Base-by-base conservation (phyloP, 129 eudicot species). In the Flaveria bidentis region DNA sequence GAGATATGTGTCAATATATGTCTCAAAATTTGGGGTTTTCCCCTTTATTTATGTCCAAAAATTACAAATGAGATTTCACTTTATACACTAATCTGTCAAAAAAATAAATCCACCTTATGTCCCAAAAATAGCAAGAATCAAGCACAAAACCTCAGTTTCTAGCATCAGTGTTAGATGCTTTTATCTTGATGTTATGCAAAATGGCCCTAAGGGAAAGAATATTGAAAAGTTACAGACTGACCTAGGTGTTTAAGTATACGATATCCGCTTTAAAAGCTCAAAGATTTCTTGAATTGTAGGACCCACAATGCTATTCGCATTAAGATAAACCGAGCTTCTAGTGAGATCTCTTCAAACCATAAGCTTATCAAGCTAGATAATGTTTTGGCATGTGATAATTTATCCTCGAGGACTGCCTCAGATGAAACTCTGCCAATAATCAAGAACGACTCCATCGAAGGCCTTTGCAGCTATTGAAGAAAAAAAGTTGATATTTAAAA, bases 401-500 rank as follows among this genome's bases (percentile, higher is more conserved):
- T 86, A 50, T 83, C 88, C 82, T 87, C 86, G 0, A 88, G 81
- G 23, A 94, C 88, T 42, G 98, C 98, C 81, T 91, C 91, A 0
- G 98, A 88, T 18, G 98, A 91, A 79, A 91, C 91, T 88, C 85
- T 91, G 65, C 98, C 98, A 13, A 94, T 85, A 66, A 91, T 94
- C 72, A 94, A 77, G 84, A 91, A 94, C 2, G 97, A 71, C 84
- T 88, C 98, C 11, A 88, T 82, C 15, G 96, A 87, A 42, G 96
- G 85, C 74, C 86, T 84, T 76, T 87, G 89, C 88, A 87, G 72
- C 98, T 94, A 90, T 79, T 36, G 16, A 69, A 65, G 47, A 64
- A 81, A 57, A 53, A 75, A 66, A 58, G 41, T 36, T 36, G 41
- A 36, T 5, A 5, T 36, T 45, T 45, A 9, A 45, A 45, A 45